These are phyloP conservation scores for Begonia loranthoides DNA, from an alignment of 306 rosid genomes.

Conservation along the genomic window DNA sequence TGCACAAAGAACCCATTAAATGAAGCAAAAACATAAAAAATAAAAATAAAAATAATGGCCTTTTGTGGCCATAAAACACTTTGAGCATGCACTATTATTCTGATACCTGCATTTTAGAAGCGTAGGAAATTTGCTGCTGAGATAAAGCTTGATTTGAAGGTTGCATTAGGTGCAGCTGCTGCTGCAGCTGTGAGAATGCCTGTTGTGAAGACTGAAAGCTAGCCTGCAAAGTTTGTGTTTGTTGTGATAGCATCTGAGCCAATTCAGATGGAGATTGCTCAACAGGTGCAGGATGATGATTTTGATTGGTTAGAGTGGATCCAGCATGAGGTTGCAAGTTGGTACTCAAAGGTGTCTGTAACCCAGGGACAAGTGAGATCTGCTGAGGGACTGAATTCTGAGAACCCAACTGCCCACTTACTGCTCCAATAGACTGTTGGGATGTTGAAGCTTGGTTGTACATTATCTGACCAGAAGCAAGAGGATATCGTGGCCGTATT, in stretches of 20 bases:
- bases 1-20: too few species aligned
- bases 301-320: slow-evolving; percentile 31
- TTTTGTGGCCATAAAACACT: too few species aligned
- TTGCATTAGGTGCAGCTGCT: slow-evolving; percentile 74
- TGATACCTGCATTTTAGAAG: slow-evolving; percentile 57
- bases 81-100: not conserved
- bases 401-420: slow-evolving; percentile 38
- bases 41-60: too few species aligned
- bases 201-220: slow-evolving; percentile 93
- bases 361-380: slow-evolving; percentile 28
- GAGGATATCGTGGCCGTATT: slow-evolving; percentile 36
- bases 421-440: slow-evolving; percentile 31
- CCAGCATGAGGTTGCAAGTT: slow-evolving; percentile 28
- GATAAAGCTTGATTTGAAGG: slow-evolving; percentile 57
- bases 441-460: slow-evolving; percentile 27
- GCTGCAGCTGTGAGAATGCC: slow-evolving; percentile 91
- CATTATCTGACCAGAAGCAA: slow-evolving; percentile 36
- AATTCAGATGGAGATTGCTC: slow-evolving; percentile 73
- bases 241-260: slow-evolving; percentile 91
- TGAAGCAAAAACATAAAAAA: too few species aligned
- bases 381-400: slow-evolving; percentile 48
- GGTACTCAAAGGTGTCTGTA: slow-evolving; percentile 33
- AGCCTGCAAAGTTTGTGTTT: slow-evolving; percentile 79
- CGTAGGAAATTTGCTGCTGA: slow-evolving; percentile 46
- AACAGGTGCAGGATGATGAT: slow-evolving; percentile 32